Evolutionary conservation across 768 basidiomycete species (phyloP).

Genomic region (Filobasidium floriforme): DNA sequence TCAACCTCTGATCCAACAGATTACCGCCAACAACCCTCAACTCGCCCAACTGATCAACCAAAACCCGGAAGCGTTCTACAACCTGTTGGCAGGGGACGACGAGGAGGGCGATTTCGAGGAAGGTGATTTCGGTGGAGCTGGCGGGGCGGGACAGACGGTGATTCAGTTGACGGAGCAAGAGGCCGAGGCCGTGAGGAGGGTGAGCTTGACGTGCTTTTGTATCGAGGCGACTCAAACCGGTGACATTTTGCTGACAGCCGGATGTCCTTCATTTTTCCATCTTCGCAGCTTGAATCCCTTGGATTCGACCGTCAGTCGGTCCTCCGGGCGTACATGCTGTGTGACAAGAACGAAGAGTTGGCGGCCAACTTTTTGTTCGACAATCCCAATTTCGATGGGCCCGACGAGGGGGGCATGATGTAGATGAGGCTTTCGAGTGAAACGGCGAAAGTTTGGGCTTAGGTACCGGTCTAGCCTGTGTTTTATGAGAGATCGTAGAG

Average conservation of each 20-base stretch:
- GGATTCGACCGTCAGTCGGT: constrained; percentile 76
- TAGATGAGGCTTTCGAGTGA: neutral
- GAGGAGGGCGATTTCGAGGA: constrained; percentile 45
- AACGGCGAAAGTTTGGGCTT: neutral
- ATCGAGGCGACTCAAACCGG: too few species aligned
- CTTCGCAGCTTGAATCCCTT: constrained; percentile 73
- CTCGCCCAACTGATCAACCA: constrained; percentile 61
- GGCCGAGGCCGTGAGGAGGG: constrained; percentile 75
- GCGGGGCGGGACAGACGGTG: constrained; percentile 49
- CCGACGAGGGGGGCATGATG: constrained; percentile 6
- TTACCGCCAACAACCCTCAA: constrained; percentile 64
- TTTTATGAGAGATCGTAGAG: too few species aligned
- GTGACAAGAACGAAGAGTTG: constrained; percentile 93
- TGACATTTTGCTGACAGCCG: too few species aligned
- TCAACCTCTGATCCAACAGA: constrained; percentile 75
- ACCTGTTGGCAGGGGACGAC: constrained; percentile 54
- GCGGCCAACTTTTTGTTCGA: constrained; percentile 94
- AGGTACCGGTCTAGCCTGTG: neutral
- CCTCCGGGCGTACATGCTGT: constrained; percentile 72
- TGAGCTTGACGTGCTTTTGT: too few species aligned
- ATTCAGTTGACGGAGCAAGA: constrained; percentile 81
- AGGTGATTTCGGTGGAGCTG: constrained; percentile 36
- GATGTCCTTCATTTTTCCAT: too few species aligned
- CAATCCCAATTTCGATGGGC: constrained; percentile 24
- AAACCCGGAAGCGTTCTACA: constrained; percentile 64